Conservation (phyloP, 805 yeast genomes). For the baker's yeast (Saccharomyces cerevisiae) region DNA sequence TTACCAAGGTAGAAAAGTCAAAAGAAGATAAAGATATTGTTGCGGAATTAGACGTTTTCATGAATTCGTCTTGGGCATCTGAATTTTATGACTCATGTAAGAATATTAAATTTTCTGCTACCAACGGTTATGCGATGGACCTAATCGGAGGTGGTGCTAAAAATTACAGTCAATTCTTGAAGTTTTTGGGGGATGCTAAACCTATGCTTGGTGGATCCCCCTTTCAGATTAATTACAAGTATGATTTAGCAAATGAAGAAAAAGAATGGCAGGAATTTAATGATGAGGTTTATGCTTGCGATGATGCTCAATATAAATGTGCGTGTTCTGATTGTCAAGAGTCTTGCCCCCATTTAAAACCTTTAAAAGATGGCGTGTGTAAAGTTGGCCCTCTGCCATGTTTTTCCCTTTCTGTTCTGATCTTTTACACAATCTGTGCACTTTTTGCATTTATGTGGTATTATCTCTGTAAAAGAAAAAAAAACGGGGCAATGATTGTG, state of each 20-base stretch:
- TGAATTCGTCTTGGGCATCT: slow-evolving; percentile 52
- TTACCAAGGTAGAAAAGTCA: slow-evolving; percentile 39
- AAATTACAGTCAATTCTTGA: slow-evolving; percentile 60
- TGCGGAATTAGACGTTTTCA: slow-evolving; percentile 57
- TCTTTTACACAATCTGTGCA: slow-evolving; percentile 36
- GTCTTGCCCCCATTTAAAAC: slow-evolving; percentile 65
- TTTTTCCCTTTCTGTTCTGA: slow-evolving; percentile 54
- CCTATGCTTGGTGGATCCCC: slow-evolving; percentile 94
- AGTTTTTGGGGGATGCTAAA: slow-evolving; percentile 89
- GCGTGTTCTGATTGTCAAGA: slow-evolving; percentile 85
- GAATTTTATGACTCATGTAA: slow-evolving; percentile 77
- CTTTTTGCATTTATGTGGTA: slow-evolving; percentile 11
- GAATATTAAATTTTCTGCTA: slow-evolving; percentile 82
- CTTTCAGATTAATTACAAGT: slow-evolving; percentile 76
- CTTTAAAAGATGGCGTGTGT: slow-evolving; percentile 39
- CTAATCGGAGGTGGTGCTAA: slow-evolving; percentile 95
- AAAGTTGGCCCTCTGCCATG: slow-evolving; percentile 60
- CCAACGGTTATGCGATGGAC: slow-evolving; percentile 95
- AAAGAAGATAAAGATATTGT: slow-evolving; percentile 51
- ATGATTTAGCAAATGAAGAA: slow-evolving; percentile 30
- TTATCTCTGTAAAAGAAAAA: slow-evolving; percentile 13
- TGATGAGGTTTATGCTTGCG: slow-evolving; percentile 38
- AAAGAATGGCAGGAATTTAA: slow-evolving; percentile 12
- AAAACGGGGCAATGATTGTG: slow-evolving; percentile 19
- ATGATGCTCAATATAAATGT: slow-evolving; percentile 58